A percentile compares a stretch with the other conserved stretches of the same genome.
These are phyloP conservation scores for Polygonum aviculare DNA, from an alignment of 148 eudicot species.

Conservation along the genomic window DNA sequence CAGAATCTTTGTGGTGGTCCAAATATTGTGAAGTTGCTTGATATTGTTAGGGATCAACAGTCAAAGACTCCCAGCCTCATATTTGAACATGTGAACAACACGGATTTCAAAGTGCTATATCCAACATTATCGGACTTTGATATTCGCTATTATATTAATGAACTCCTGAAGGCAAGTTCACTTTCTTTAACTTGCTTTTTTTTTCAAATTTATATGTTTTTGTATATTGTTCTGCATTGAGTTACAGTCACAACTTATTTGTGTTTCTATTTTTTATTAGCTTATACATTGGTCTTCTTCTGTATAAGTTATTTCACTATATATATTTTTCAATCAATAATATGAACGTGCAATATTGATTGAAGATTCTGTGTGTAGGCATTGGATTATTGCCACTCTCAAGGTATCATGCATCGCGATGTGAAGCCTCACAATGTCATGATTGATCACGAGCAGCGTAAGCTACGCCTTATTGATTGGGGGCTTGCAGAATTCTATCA, in stretches of 20 bases:
- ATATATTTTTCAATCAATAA: neutral
- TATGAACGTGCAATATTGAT: neutral
- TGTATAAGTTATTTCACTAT: neutral
- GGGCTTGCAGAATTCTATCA: constrained; percentile 92
- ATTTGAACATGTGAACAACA: constrained; percentile 85
- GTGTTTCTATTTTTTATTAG: neutral
- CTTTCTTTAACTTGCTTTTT: neutral
- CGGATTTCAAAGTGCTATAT: constrained; percentile 86
- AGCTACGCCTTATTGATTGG: constrained; percentile 94
- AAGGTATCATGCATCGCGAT: constrained; percentile 96
- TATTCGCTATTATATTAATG: constrained; percentile 80
- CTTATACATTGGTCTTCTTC: neutral
- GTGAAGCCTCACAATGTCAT: constrained; percentile 96
- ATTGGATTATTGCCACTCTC: constrained; percentile 88
- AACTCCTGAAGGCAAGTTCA: constrained; percentile 70
- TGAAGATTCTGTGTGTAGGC: constrained; percentile 31
- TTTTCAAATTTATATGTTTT: neutral
- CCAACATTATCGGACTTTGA: constrained; percentile 82
- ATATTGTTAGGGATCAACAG: constrained; percentile 88
- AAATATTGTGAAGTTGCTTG: constrained; percentile 80
- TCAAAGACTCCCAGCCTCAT: constrained; percentile 88
- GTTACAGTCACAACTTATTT: neutral
- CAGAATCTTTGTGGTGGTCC: constrained; percentile 95
- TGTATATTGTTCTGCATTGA: neutral
- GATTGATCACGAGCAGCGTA: constrained; percentile 94